These are phyloP conservation scores for Cyclotella kingstonii DNA, from an alignment of 108 stramenopile genomes.

Conservation along the genomic window DNA sequence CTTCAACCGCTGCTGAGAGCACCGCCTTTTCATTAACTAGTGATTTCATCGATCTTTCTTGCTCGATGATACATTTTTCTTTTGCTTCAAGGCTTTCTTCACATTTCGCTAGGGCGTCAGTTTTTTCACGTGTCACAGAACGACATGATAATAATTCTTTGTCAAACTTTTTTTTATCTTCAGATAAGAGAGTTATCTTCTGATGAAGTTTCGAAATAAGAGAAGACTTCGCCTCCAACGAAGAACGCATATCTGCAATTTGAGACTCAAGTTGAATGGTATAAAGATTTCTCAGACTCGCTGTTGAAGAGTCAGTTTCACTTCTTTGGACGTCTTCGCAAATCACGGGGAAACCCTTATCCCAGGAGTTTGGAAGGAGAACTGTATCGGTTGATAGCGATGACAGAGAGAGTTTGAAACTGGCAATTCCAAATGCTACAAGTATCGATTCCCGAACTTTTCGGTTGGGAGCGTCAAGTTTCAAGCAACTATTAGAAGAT, in stretches of 20 bases:
- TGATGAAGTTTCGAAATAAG: conserved; percentile 33
- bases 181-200: conserved; percentile 2
- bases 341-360: neutral
- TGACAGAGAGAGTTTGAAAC: conserved; percentile 49
- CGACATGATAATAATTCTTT: conserved; percentile 22
- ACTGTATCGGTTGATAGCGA: conserved; percentile 43
- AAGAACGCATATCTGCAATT: conserved; percentile 46
- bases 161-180: conserved; percentile 30
- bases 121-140: conserved; percentile 7
- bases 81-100: conserved; percentile 15
- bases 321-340: neutral
- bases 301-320: neutral
- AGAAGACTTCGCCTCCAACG: conserved; percentile 37
- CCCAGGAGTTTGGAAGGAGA: conserved; percentile 18
- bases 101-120: conserved; percentile 14
- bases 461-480: conserved; percentile 61
- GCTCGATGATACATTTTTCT: conserved; percentile 13
- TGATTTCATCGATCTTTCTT: conserved; percentile 37
- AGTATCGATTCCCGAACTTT: conserved; percentile 66
- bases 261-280: conserved; percentile 24
- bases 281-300: conserved; percentile 3
- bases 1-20: conserved; percentile 66
- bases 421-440: conserved; percentile 67
- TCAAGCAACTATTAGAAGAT: conserved; percentile 23
- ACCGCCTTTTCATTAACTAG: conserved; percentile 81